Evolutionary conservation across 176 grass and related monocot genomes (phyloP).

Genomic region (Rhynchospora pubera): DNA sequence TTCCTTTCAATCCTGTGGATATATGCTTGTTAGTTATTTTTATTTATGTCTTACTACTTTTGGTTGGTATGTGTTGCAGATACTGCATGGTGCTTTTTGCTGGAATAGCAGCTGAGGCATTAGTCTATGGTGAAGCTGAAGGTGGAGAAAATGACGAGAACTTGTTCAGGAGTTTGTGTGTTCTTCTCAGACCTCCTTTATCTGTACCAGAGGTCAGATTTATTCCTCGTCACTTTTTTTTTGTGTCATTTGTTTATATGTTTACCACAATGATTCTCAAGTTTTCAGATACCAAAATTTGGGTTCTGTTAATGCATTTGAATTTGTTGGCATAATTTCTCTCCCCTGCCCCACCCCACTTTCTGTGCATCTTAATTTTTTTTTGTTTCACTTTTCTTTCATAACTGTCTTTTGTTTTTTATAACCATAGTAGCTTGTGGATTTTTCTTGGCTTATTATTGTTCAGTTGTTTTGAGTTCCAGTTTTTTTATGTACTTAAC

Average conservation of each 20-base stretch:
- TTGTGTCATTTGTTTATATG: background rate
- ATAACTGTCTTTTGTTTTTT: background rate
- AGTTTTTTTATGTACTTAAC: background rate
- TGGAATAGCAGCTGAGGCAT: slow-evolving; percentile 82
- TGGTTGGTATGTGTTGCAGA: slow-evolving; percentile 28
- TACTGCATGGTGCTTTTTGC: slow-evolving; percentile 95
- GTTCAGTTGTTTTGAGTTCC: background rate
- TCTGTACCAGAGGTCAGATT: slow-evolving; percentile 53
- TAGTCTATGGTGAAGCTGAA: slow-evolving; percentile 91
- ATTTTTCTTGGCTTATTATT: background rate
- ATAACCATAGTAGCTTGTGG: background rate
- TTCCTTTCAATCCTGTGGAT: background rate
- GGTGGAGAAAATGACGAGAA: slow-evolving; percentile 97
- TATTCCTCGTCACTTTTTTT: background rate
- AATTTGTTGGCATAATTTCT: background rate
- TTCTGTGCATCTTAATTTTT: background rate
- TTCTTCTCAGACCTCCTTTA: slow-evolving; percentile 64
- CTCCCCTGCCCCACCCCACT: background rate
- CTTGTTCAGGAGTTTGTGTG: slow-evolving; percentile 74
- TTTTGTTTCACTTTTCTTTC: background rate
- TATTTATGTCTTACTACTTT: background rate
- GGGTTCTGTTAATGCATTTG: background rate
- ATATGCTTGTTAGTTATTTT: background rate
- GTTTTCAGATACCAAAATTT: background rate
- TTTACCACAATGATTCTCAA: background rate